A percentile compares a stretch with the other conserved stretches of the same genome.
phyloP scores from a whole-genome alignment of 768 basidiomycete species.

The Kwoniella mangroviensis region DNA sequence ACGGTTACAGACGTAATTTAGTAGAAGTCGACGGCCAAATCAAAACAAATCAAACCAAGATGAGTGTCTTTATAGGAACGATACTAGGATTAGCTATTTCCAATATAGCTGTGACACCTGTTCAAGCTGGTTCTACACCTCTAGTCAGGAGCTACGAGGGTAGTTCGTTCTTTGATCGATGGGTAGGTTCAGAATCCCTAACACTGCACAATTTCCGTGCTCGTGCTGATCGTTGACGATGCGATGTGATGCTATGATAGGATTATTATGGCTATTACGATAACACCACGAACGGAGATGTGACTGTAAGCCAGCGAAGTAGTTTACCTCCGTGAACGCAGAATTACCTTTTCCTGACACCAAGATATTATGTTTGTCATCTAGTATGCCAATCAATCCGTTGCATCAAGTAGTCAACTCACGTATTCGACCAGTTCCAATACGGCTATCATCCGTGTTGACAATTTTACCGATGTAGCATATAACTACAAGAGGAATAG shows the following conservation, averaged over 20 bases:
- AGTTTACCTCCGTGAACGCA: too few relatives aligned
- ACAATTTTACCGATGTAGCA: conserved; percentile 47
- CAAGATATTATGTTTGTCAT: conserved; percentile 29
- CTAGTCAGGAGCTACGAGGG: conserved; percentile 68
- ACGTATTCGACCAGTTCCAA: conserved; percentile 71
- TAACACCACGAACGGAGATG: conserved; percentile 72
- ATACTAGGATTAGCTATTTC: conserved; percentile 15
- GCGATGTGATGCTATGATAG: background rate
- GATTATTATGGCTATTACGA: conserved; percentile 58
- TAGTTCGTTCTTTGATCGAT: conserved; percentile 69
- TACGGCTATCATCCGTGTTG: conserved; percentile 70
- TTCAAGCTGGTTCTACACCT: conserved; percentile 58
- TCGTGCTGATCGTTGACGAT: too few relatives aligned
- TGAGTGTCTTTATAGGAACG: background rate
- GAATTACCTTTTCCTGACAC: too few relatives aligned
- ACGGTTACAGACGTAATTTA: too few relatives aligned
- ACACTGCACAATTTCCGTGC: too few relatives aligned
- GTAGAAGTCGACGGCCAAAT: too few relatives aligned
- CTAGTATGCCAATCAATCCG: conserved; percentile 36
- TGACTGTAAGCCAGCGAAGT: conserved; percentile 58
- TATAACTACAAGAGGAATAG: conserved; percentile 56
- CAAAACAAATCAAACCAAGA: background rate
- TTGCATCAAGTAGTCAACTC: conserved; percentile 59
- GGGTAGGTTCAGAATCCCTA: conserved; percentile 64
- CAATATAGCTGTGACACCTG: background rate